Base-by-base conservation (phyloP, 371 early-diverging fungal genomes). In the Globomyces sp. region DNA sequence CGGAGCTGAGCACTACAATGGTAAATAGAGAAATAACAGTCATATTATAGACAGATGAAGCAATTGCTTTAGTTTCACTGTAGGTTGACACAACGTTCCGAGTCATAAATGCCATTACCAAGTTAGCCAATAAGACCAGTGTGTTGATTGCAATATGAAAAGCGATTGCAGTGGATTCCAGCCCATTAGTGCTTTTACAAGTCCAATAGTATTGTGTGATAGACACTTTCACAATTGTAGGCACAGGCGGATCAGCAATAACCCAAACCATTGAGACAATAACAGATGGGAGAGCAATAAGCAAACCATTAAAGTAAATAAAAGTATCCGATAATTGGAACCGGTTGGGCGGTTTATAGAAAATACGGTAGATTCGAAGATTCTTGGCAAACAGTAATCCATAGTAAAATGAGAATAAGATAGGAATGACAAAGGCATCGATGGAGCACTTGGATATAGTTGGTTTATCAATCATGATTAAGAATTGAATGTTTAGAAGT, bases 381-480 rank as follows among this genome's bases (percentile, higher is more conserved):
- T 49, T 49, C 34, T 60, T 60, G 48, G 44, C 44, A 24, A 48
- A 60, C 48, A 50, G 39, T 37, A 60, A 50, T 36, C 48, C 46
- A 50, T 60, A 60, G 45, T 60, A 60, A 44, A 60, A 9, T 24
- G 61, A 60, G 44, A 60, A 60, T 4, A 44, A 10, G 13, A 60
- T 36, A 36, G 61, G 61, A 6, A 60, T 9, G 36, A 60, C 37
- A 46, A 60, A 4, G 4, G 61, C 39, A 50, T 60, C 61, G 5
- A 6, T 9, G 11, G 45, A 37, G 6, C 61, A 60, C 36, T 40
- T 1, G 9, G 37, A 5, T 34, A 3, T 2, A 37, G 61, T 60
- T 45, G 61, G 61, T 49, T 60, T 60, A 44, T 60, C 41, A 6
- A 60, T 8, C 61, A 46, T 60, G 39, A 40, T 55, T 39, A 55